A percentile compares a stretch with the other conserved stretches of the same genome.
Evolutionary conservation across 176 grass and related monocot genomes (phyloP).

Genomic region (Lolium perenne): DNA sequence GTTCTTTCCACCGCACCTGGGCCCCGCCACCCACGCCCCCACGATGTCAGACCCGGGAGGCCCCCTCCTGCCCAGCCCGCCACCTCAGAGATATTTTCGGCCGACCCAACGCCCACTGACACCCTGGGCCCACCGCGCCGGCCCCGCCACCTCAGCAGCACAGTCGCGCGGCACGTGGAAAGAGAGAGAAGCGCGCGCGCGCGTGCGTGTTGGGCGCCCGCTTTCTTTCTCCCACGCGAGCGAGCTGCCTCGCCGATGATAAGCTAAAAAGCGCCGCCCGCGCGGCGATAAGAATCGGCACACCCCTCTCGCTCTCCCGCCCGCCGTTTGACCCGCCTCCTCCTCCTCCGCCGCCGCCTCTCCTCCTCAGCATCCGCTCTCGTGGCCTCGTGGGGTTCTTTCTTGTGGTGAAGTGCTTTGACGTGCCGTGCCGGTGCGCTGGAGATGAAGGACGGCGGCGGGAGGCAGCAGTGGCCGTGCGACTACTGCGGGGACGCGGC

Average conservation of each 20-base stretch:
- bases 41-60: neutral
- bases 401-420: too few species aligned
- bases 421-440: too few species aligned
- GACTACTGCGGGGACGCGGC: constrained; percentile 72
- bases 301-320: neutral
- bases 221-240: neutral
- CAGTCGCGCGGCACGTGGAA: constrained; percentile 7
- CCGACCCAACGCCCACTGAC: neutral
- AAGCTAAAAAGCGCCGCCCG: neutral
- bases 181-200: neutral
- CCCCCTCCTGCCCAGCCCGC: neutral
- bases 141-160: constrained; percentile 27
- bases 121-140: neutral
- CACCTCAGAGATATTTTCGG: constrained; percentile 56
- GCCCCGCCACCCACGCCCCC: neutral
- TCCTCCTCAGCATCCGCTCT: neutral
- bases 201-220: neutral
- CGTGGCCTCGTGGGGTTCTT: too few species aligned
- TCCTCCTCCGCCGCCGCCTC: too few species aligned
- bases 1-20: neutral
- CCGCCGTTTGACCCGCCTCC: constrained; percentile 2
- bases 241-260: neutral
- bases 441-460: constrained; percentile 10
- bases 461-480: constrained; percentile 51
- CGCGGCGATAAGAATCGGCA: constrained; percentile 12